These are phyloP conservation scores for Penicillium sclerotiorum DNA, from an alignment of 2,329 filamentous ascomycete species.

Conservation along the genomic window DNA sequence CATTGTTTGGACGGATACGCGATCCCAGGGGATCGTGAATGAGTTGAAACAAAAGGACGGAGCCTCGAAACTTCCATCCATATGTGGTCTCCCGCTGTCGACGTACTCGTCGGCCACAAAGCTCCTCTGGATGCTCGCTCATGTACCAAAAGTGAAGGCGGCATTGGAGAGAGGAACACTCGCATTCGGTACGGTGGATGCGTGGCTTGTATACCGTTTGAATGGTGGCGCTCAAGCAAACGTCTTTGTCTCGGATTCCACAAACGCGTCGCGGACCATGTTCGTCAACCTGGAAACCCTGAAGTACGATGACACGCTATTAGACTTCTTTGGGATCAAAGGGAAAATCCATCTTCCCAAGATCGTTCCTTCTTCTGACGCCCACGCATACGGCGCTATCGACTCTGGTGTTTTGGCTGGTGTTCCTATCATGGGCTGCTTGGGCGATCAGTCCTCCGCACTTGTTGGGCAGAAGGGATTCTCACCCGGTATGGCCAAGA, in stretches of 20 bases:
- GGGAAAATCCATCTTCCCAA: constrained; percentile 72
- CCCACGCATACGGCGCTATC: constrained; percentile 69
- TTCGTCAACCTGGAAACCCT: constrained; percentile 84
- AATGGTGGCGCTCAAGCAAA: constrained; percentile 68
- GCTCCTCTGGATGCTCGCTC: constrained; percentile 76
- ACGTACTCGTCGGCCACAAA: constrained; percentile 88
- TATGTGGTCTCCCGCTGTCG: constrained; percentile 80
- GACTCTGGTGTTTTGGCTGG: constrained; percentile 66
- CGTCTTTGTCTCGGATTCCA: constrained; percentile 80
- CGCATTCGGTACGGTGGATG: constrained; percentile 83
- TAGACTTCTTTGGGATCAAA: constrained; percentile 79
- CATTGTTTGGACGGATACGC: constrained; percentile 87
- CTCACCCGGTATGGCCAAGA: constrained; percentile 79
- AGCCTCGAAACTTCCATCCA: constrained; percentile 66
- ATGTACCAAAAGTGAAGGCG: constrained; percentile 68
- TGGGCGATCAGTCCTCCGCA: constrained; percentile 84
- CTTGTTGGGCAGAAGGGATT: constrained; percentile 86
- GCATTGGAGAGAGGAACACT: constrained; percentile 75
- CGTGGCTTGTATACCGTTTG: constrained; percentile 82
- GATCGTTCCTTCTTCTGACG: constrained; percentile 78
- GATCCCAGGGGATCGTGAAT: constrained; percentile 72
- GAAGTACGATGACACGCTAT: constrained; percentile 73
- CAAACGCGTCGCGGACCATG: constrained; percentile 89
- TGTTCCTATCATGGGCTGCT: constrained; percentile 73
- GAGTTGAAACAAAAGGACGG: constrained; percentile 70